These are phyloP conservation scores for Dendrobium chrysotoxum DNA, from an alignment of 106 monocot genomes.

Conservation along the genomic window DNA sequence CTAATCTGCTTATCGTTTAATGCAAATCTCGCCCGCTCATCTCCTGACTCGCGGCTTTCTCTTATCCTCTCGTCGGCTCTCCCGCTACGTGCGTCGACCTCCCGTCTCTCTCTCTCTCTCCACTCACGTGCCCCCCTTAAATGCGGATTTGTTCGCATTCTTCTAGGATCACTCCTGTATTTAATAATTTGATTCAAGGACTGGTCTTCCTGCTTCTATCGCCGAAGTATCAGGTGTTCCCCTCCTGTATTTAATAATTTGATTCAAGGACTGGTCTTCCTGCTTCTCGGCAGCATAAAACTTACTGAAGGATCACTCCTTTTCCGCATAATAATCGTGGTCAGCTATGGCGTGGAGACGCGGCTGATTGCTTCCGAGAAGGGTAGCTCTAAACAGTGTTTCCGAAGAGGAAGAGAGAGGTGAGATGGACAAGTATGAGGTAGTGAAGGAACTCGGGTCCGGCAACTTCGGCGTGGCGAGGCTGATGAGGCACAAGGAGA, in stretches of 20 bases:
- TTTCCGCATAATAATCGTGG: background rate
- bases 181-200: background rate
- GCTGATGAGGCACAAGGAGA: conserved; percentile 87
- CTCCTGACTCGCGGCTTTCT: too few relatives aligned
- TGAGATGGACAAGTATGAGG: conserved; percentile 91
- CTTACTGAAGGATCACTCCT: background rate
- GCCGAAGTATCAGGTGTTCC: background rate
- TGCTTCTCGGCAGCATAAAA: background rate
- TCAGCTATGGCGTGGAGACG: background rate
- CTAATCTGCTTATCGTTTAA: too few relatives aligned
- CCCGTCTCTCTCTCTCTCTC: background rate
- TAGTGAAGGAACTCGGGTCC: conserved; percentile 76
- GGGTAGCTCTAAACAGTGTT: background rate
- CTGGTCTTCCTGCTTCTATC: too few relatives aligned
- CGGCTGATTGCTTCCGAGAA: background rate
- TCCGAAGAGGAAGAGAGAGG: background rate
- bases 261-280: background rate
- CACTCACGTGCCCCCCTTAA: background rate
- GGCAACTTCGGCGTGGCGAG: conserved; percentile 93
- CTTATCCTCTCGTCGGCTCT: background rate
- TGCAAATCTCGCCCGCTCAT: too few relatives aligned
- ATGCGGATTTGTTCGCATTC: background rate
- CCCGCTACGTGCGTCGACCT: background rate
- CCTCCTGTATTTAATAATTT: background rate
- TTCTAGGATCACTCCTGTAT: background rate